A percentile compares a stretch with the other conserved stretches of the same genome.
These are phyloP conservation scores for Melastoma malabathricum DNA, from an alignment of 345 rosid species.

Conservation along the genomic window DNA sequence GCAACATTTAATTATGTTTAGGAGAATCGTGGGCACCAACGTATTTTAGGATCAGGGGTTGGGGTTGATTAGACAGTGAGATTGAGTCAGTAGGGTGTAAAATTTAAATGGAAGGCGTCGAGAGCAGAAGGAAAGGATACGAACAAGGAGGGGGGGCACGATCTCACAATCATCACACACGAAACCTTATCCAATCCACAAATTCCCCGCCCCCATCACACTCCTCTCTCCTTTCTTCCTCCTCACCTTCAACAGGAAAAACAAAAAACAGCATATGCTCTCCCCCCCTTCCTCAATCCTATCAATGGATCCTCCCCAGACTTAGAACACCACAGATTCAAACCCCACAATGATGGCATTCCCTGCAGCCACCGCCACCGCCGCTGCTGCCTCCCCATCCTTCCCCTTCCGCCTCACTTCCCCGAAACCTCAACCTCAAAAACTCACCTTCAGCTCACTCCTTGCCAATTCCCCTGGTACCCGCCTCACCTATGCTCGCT, in stretches of 20 bases:
- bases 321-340: too few species aligned
- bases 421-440: conserved; percentile 10
- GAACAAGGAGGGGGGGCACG: too few species aligned
- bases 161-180: too few species aligned
- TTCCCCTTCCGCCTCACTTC: background rate
- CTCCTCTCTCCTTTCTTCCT: conserved; percentile 15
- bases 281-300: conserved; percentile 2
- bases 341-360: too few species aligned
- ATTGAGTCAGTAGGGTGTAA: too few species aligned
- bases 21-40: too few species aligned
- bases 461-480: conserved; percentile 18
- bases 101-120: too few species aligned
- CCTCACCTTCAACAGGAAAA: background rate
- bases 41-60: too few species aligned
- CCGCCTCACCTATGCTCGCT: conserved; percentile 16
- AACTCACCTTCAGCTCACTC: conserved; percentile 49
- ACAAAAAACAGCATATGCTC: conserved; percentile 17
- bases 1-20: too few species aligned
- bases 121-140: too few species aligned
- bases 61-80: too few species aligned
- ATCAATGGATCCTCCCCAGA: conserved; percentile 25
- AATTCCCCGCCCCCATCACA: conserved; percentile 17
- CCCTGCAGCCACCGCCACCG: conserved; percentile 21
- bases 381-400: conserved; percentile 7
- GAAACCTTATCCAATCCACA: background rate